Percentiles rank a stretch among this genome's conserved stretches.
These are phyloP conservation scores for Lactarius vividus DNA, from an alignment of 768 basidiomycete genomes.

Conservation along the genomic window DNA sequence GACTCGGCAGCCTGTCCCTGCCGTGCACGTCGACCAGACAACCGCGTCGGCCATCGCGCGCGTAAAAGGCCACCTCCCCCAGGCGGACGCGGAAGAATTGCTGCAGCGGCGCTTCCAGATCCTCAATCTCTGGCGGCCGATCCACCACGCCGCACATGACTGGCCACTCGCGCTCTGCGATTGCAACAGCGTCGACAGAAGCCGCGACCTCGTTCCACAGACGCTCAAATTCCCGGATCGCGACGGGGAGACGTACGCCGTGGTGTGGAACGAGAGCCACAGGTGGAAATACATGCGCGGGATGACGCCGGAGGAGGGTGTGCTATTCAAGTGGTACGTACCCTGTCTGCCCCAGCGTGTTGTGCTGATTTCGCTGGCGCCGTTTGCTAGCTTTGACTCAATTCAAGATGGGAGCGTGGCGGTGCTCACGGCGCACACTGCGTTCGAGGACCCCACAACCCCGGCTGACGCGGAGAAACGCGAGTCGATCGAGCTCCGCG, in stretches of 20 bases:
- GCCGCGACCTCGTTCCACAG: slow-evolving; percentile 40
- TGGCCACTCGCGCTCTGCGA: slow-evolving; percentile 51
- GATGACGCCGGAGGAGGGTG: slow-evolving; percentile 45
- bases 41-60: slow-evolving; percentile 39
- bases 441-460: slow-evolving; percentile 53
- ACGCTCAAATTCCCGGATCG: slow-evolving; percentile 42
- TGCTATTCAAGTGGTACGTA: slow-evolving; percentile 47
- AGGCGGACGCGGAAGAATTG: slow-evolving; percentile 38
- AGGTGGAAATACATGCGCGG: slow-evolving; percentile 47
- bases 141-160: slow-evolving; percentile 44
- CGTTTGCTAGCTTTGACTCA: slow-evolving; percentile 36
- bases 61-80: slow-evolving; percentile 44
- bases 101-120: slow-evolving; percentile 49
- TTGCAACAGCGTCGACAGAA: slow-evolving; percentile 41
- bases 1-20: slow-evolving; percentile 44
- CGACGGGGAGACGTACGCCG: slow-evolving; percentile 44
- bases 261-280: slow-evolving; percentile 41
- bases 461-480: slow-evolving; percentile 48
- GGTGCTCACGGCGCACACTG: slow-evolving; percentile 60
- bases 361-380: slow-evolving; percentile 7
- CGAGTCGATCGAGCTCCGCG: slow-evolving; percentile 60
- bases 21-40: slow-evolving; percentile 49
- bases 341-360: not conserved
- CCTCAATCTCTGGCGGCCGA: slow-evolving; percentile 55
- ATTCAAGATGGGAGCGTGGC: slow-evolving; percentile 45